These are phyloP conservation scores for Sistotremastrum suecicum DNA, from an alignment of 768 basidiomycete genomes.

Conservation along the genomic window DNA sequence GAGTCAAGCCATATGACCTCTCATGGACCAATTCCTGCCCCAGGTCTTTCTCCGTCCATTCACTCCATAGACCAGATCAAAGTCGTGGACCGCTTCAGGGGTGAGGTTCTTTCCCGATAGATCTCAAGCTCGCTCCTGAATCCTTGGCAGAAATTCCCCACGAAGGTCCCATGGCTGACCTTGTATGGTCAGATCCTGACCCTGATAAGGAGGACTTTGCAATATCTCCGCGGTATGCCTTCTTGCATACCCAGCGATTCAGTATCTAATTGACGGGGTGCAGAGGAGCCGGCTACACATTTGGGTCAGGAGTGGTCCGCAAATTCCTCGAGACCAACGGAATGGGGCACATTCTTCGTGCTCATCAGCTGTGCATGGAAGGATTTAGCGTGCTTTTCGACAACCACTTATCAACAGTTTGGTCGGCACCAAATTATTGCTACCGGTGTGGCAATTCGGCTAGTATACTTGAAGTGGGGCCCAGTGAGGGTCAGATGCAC, in stretches of 20 bases:
- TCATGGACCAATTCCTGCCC: constrained; percentile 4
- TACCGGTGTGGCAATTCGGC: constrained; percentile 98
- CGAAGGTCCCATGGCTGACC: constrained; percentile 98
- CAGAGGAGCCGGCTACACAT: constrained; percentile 97
- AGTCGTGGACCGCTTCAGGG: constrained; percentile 95
- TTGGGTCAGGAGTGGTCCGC: constrained; percentile 93
- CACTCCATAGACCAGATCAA: constrained; percentile 99
- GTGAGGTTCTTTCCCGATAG: constrained; percentile 24
- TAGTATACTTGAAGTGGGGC: constrained; percentile 90
- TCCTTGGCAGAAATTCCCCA: constrained; percentile 79
- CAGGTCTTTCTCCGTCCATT: constrained; percentile 93
- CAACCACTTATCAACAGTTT: constrained; percentile 90
- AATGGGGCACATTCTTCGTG: constrained; percentile 95
- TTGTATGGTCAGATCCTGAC: constrained; percentile 99
- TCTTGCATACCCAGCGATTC: constrained; percentile 5
- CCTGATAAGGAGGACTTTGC: constrained; percentile 99
- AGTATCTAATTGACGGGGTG: neutral
- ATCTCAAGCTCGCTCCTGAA: constrained; percentile 11
- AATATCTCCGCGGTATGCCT: constrained; percentile 81
- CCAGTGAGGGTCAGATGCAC: constrained; percentile 62
- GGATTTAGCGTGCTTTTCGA: constrained; percentile 97
- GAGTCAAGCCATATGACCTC: neutral
- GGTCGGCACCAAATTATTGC: constrained; percentile 98
- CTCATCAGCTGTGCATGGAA: constrained; percentile 99
- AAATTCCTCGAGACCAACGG: constrained; percentile 94